phyloP scores from a whole-genome alignment of 495 filamentous ascomycete genomes.

The Daldinia grandis region DNA sequence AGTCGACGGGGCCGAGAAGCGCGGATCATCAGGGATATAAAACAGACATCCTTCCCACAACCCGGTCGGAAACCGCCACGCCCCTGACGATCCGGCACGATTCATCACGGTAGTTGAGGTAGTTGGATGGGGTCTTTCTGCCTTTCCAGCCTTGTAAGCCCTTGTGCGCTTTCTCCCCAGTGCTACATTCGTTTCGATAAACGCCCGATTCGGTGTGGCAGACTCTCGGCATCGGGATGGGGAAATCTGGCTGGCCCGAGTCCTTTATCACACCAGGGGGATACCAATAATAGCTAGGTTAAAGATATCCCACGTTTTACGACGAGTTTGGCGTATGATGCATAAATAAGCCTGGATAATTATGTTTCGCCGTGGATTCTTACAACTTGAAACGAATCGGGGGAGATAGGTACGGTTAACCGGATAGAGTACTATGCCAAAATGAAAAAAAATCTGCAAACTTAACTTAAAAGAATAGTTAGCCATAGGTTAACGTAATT shows the following conservation, averaged over 20 bases:
- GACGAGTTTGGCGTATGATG: not conserved
- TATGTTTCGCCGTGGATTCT: not conserved
- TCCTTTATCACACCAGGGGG: not conserved
- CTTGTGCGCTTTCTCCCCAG: not conserved
- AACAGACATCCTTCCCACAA: constrained; percentile 22
- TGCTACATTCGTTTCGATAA: constrained; percentile 22
- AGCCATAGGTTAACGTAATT: no score
- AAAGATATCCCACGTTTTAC: not conserved
- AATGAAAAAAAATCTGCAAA: no score
- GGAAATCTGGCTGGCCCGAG: not conserved
- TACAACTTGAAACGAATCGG: not conserved
- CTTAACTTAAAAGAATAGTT: no score
- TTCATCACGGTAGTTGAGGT: constrained; percentile 25
- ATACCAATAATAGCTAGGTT: not conserved
- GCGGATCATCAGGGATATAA: constrained; percentile 31
- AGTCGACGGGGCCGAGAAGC: not conserved
- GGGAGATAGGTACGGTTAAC: not conserved
- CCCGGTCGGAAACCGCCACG: constrained; percentile 32
- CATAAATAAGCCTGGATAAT: not conserved
- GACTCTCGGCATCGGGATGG: not conserved
- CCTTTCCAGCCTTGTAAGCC: not conserved
- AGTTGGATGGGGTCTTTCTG: no score
- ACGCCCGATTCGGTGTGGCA: constrained; percentile 10
- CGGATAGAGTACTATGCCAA: no score
- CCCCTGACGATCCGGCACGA: constrained; percentile 16